Evolutionary conservation across 371 early-diverging fungal genomes (phyloP), one percentile per base, ranked within the genome.

Genomic region (Syncephalastrum racemosum): DNA sequence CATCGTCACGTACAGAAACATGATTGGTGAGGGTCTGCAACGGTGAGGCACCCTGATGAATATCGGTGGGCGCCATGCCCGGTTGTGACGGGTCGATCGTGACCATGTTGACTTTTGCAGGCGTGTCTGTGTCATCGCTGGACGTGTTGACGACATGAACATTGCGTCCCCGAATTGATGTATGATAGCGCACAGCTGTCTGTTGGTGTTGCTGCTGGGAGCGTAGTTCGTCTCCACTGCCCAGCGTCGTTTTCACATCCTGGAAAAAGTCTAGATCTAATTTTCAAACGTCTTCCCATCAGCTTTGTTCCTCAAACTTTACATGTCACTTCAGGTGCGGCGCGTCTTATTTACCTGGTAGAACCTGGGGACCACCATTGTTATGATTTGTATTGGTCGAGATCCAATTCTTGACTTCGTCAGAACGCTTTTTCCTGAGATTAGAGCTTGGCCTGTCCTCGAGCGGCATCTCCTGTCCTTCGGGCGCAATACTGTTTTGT

Each of bases 331-430:
- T 31, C 10, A 52, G 23, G 49, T n/a, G n/a, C 18, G 4, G 36
- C n/a, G 15, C 0, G 8, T 19, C 25, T n/a, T n/a, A 7, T 36
- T 36, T 49, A 49, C 50, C 45, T 27, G 14, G 16, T 44, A n/a
- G 47, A 48, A 46, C 18, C 43, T 31, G 20, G 23, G 42, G 36
- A 43, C 22, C 27, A 10, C 18, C 3, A 25, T 50, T 56, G 23
- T 50, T 31, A 31, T 31, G 36, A 10, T 31, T 31, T 31, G 36
- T 2, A 10, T 31, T 58, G 52, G 44, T 60, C 4, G 59, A 68
- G 19, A 76, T 76, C 77, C 77, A 76, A 43, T 70, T 66, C 8
- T 73, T 62, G 5, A 73, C 73, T 46, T 76, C 77, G 48, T 70
- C 71, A 15, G 73, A 76, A 25, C 78, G 62, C 54, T 60, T 71